phyloP scores from a whole-genome alignment of 371 early-diverging fungal genomes.

The Zychaea mexicana region DNA sequence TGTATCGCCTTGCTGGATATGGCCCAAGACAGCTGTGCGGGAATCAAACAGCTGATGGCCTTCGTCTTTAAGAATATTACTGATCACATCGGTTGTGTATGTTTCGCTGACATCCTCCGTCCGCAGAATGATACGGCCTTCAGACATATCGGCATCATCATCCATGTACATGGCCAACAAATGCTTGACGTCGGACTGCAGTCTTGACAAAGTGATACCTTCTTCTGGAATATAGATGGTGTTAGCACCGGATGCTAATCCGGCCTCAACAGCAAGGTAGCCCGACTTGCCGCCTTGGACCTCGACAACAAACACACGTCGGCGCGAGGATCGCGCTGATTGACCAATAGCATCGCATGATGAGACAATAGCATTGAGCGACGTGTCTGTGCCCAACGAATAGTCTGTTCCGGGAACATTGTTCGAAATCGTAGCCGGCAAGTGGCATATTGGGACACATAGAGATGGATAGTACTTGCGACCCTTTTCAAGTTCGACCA shows the following conservation, averaged over 20 bases:
- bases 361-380: slow-evolving; percentile 94
- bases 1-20: slow-evolving; percentile 96
- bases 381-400: slow-evolving; percentile 97
- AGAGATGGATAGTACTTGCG: slow-evolving; percentile 83
- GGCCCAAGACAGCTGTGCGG: slow-evolving; percentile 93
- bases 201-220: slow-evolving; percentile 77
- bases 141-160: slow-evolving; percentile 62
- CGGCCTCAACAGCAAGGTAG: slow-evolving; percentile 92
- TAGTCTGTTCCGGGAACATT: slow-evolving; percentile 99
- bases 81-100: slow-evolving; percentile 94
- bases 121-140: slow-evolving; percentile 56
- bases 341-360: slow-evolving; percentile 94
- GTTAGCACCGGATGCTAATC: slow-evolving; percentile 92
- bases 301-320: slow-evolving; percentile 98
- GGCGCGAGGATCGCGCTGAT: slow-evolving; percentile 87
- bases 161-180: slow-evolving; percentile 75
- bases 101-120: slow-evolving; percentile 84
- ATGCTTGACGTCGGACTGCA: slow-evolving; percentile 85
- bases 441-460: slow-evolving; percentile 90
- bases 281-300: slow-evolving; percentile 98
- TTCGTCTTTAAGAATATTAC: slow-evolving; percentile 90
- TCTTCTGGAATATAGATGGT: slow-evolving; percentile 97
- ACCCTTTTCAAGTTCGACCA: slow-evolving; percentile 70
- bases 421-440: slow-evolving; percentile 98
- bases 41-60: slow-evolving; percentile 90